Evolutionary conservation across 768 basidiomycete genomes (phyloP), one percentile per base, ranked within the genome.

Genomic region (Suillus tomentosus): DNA sequence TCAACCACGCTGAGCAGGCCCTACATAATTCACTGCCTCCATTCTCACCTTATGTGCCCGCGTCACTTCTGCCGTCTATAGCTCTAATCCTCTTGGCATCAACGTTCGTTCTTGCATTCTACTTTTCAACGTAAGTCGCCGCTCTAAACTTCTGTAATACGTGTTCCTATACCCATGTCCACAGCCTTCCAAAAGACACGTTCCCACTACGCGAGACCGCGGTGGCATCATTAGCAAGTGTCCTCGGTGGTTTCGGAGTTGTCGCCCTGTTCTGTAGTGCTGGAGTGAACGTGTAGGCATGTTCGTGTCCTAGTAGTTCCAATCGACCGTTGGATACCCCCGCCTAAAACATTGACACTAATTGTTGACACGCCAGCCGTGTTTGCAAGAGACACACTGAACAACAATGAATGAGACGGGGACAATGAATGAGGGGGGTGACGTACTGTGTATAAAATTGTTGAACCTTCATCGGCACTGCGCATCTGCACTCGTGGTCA

Each of bases 401-500:
- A 42, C 63, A 48, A 10, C 42, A 63, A 65, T 47, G 7, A 31
- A 64, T 0, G 34, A 39, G 19, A 58, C 43, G 8, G 24, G 53
- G 40, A 50, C 36, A 45, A 39, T n/a, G 60, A 43, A 58, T 27
- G 14, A 24, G 15, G 57, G 37, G 50, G 56, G 57, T 66, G 39
- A 81, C 91, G 65, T 73, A 95, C 95, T n/a, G 89, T 94, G 76
- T 96, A 97, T 75, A 96, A 89, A 70, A 96, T 88, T 14, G 95
- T 97, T 39, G 93, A 92, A 3, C 95, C 95, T 81, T 96, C 95
- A 76, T 96, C 95, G 45, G 94, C 95, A 68, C 93, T 92, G 58
- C 95, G 87, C 74, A 92, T 79, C 91, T 93, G 73, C 47, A 42
- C 55, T 63, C 27, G 60, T 57, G 48, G 50, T 40, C 47, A 22